Base-by-base conservation (phyloP, 768 basidiomycete genomes). In the Lactarius sanguifluus region DNA sequence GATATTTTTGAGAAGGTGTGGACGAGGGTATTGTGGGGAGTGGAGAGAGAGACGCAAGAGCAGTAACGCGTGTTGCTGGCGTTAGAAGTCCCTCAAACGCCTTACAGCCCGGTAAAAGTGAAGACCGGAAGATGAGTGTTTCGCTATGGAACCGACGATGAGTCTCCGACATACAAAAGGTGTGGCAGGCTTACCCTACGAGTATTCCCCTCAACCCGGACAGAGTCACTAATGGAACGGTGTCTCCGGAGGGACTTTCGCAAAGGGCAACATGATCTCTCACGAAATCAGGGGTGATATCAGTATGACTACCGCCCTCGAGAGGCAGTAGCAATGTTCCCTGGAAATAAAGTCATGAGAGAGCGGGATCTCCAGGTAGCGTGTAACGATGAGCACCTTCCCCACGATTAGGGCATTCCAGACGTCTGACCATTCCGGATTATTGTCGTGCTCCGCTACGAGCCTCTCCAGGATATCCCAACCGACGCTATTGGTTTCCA, bases 161-260 rank as follows among this genome's bases (percentile, higher is more conserved):
- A 62, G 50, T 23, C 43, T 45, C 52, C 59, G 15, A 59, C 25
- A 20, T 28, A 12, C 34, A 57, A 28, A 38, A 64, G 32, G 4
- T 41, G 36, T 34, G 30, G 43, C 16, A 23, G 16, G 78, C 85
- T 65, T 77, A 91, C 89, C 83, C 81, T 56, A 82, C 78, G 16
- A 93, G 75, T 5, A 79, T 81, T 7, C 93, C 95, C 25, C 95
- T 80, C 32, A 98, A 77, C 5, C 96, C 96, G 0, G 93, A 94
- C 41, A 96, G 77, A 0, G 93, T 93, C 4, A 94, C 82, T 15
- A 94, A 75, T 38, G 83, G 82, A 5, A 83, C 80, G 57, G 79
- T 74, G 41, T 79, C 79, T 54, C 71, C 73, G 28, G 81, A 77
- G 1, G 83, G 73, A 1, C 79, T 80, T 60, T 91, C 86, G 70